These are phyloP conservation scores for Delonix regia DNA, from an alignment of 306 rosid species.

Conservation along the genomic window DNA sequence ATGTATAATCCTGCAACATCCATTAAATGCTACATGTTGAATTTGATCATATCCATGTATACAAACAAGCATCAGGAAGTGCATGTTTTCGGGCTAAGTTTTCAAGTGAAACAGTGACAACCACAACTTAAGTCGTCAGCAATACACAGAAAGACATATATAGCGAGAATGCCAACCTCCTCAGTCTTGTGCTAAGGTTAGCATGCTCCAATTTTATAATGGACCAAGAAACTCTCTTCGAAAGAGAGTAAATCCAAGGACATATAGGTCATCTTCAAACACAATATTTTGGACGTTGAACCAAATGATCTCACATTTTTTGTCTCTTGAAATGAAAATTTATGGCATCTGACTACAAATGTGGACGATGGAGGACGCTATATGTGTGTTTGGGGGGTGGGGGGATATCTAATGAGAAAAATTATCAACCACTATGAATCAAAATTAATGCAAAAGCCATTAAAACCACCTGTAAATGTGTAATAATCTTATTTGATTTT, in stretches of 20 bases:
- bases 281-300: not conserved
- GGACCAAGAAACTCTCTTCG: not conserved
- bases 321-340: not conserved
- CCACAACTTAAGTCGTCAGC: not conserved
- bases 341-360: not conserved
- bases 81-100: slow-evolving; percentile 11
- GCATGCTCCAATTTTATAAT: not conserved
- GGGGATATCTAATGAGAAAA: not conserved
- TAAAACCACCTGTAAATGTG: not conserved
- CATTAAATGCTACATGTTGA: slow-evolving; percentile 31
- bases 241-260: not conserved
- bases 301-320: not conserved
- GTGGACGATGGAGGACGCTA: not conserved
- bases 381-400: not conserved
- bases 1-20: slow-evolving; percentile 79
- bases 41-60: slow-evolving; percentile 30
- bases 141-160: not conserved
- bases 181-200: not conserved
- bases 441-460: not conserved
- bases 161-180: not conserved
- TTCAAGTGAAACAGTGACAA: slow-evolving; percentile 24
- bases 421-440: not conserved
- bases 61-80: slow-evolving; percentile 24
- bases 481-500: not conserved
- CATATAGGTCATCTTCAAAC: not conserved